Base-by-base conservation (phyloP, 2,329 filamentous ascomycete species). In the Cercospora sojina region DNA sequence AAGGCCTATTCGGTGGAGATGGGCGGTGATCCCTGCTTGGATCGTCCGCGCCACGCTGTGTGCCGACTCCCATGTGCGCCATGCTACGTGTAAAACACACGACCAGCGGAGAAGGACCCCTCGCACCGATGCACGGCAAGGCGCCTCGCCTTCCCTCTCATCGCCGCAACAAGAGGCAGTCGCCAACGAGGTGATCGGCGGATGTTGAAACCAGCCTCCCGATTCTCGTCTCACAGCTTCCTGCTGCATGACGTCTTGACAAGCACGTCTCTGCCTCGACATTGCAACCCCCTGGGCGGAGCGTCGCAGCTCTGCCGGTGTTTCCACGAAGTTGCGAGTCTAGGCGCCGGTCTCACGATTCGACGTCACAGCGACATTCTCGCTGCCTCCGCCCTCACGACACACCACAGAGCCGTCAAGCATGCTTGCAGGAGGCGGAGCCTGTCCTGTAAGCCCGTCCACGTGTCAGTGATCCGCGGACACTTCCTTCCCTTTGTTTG, bases 21-120 rank as follows among this genome's bases (percentile, higher is more conserved):
- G 60, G 58, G 18, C 51, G 49, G 20, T 25, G 49, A 62, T 62
- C 47, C 60, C 47, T 32, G 47, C 49, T 62, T 41, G 49, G 47
- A 53, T 43, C 60, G 57, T 23, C 13, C 16, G 13, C 23, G 58
- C 58, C 58, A 43, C 3, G 10, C 27, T 18, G 20, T 18, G 58
- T 60, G 38, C 13, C 27, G 12, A 57, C 8, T 31, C 53, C 53
- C 27, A 32, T 32, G 18, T 57, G 27, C 31, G 53, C 53, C 53
- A 32, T 35, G 31, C 53, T 13, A 57, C 5, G 12, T 53, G 47
- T 51, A 51, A 32, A 32, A 51, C 47, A 51, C 47, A 51, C 47
- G 18, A 51, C 47, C 18, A 25, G 20, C 47, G 20, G 47, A 51
- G 47, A 27, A 8, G 47, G 18, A 23, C 47, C 47, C 47, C 47